phyloP scores from a whole-genome alignment of 2,329 filamentous ascomycete genomes.

The Rutstroemia sp. region DNA sequence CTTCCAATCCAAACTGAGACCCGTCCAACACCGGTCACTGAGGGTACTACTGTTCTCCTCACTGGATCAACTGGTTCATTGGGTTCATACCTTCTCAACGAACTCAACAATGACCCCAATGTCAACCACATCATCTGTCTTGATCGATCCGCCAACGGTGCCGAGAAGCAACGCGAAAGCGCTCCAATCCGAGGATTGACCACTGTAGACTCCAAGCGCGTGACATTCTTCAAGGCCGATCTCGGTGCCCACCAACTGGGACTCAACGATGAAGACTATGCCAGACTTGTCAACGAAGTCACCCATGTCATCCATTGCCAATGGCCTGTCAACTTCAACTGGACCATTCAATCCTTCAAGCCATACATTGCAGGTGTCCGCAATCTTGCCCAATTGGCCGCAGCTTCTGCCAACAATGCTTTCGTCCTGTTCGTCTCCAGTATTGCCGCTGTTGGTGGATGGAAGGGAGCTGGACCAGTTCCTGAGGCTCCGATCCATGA shows the following conservation, averaged over 20 bases:
- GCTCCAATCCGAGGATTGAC: slow-evolving; percentile 33
- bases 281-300: slow-evolving; percentile 20
- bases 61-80: slow-evolving; percentile 43
- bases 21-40: background rate
- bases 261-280: slow-evolving; percentile 27
- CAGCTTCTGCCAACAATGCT: slow-evolving; percentile 7
- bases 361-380: slow-evolving; percentile 32
- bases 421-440: slow-evolving; percentile 21
- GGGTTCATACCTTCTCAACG: slow-evolving; percentile 39
- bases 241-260: slow-evolving; percentile 41
- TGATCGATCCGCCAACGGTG: slow-evolving; percentile 34
- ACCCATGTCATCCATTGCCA: slow-evolving; percentile 37
- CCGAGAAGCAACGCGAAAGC: slow-evolving; percentile 28
- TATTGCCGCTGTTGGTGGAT: slow-evolving; percentile 18
- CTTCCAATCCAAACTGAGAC: slow-evolving; percentile 5
- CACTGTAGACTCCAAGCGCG: slow-evolving; percentile 30
- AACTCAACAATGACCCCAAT: slow-evolving; percentile 27
- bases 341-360: slow-evolving; percentile 29
- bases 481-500: slow-evolving; percentile 32
- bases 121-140: slow-evolving; percentile 40
- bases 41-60: slow-evolving; percentile 27
- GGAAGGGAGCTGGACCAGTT: slow-evolving; percentile 21
- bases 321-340: slow-evolving; percentile 34
- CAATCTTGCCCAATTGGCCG: slow-evolving; percentile 28
- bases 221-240: slow-evolving; percentile 42